Conservation (phyloP, 2,329 filamentous ascomycete genomes). For the Colletotrichum liriopes region DNA sequence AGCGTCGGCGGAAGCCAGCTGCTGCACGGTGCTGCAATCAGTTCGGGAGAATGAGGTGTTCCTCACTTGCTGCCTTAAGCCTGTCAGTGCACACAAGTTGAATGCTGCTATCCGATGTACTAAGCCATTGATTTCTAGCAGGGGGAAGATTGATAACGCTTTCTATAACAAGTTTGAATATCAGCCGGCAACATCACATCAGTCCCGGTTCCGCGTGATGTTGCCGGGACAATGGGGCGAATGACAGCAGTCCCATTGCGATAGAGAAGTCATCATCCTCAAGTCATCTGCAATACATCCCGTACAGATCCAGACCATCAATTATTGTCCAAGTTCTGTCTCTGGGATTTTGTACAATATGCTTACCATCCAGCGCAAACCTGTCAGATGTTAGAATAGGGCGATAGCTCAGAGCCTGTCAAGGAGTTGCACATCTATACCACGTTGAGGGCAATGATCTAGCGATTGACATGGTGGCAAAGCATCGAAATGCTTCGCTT, state of each 20-base stretch:
- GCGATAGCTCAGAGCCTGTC: neutral
- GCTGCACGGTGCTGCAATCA: conserved; percentile 39
- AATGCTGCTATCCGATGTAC: neutral
- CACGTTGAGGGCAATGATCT: too few species aligned
- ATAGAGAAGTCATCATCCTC: neutral
- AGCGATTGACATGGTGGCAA: too few species aligned
- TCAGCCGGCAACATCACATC: too few species aligned
- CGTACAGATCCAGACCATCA: neutral
- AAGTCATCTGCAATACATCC: neutral
- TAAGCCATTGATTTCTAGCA: too few species aligned
- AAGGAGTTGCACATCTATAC: too few species aligned
- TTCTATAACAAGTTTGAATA: too few species aligned
- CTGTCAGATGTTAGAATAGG: neutral
- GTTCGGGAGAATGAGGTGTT: neutral
- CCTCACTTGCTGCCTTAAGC: neutral
- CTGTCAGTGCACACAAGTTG: neutral
- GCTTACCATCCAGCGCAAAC: too few species aligned
- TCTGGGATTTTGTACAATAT: neutral
- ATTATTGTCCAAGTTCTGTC: neutral
- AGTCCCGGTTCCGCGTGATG: too few species aligned
- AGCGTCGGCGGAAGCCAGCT: neutral
- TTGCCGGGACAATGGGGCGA: too few species aligned
- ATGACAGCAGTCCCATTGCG: neutral
- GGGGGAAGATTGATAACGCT: too few species aligned
- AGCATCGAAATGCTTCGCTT: too few species aligned